Evolutionary conservation across 1,284 basidiomycete species (phyloP).

Genomic region (Earliella scabrosa): DNA sequence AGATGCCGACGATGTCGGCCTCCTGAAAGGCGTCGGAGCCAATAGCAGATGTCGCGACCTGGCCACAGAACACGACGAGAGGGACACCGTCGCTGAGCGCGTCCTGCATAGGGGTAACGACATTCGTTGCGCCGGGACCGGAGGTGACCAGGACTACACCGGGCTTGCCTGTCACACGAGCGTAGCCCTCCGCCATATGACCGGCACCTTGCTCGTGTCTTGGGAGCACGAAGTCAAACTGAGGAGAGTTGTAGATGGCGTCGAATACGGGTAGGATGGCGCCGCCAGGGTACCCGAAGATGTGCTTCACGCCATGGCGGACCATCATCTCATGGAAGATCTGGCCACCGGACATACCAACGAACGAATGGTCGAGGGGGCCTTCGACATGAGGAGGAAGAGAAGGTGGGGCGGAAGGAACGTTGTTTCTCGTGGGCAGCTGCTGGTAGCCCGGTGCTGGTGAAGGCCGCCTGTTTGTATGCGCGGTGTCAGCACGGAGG

Average conservation of each 20-base stretch:
- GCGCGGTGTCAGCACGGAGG: neutral
- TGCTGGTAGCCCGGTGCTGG: slow-evolving; percentile 73
- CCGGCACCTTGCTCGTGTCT: slow-evolving; percentile 98
- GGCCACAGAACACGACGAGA: slow-evolving; percentile 94
- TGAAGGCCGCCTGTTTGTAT: slow-evolving; percentile 57
- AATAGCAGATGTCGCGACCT: slow-evolving; percentile 98
- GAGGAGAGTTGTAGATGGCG: slow-evolving; percentile 95
- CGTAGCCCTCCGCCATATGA: slow-evolving; percentile 99
- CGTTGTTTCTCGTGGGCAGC: slow-evolving; percentile 56
- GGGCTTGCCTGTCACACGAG: slow-evolving; percentile 96
- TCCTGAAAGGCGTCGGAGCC: slow-evolving; percentile 99
- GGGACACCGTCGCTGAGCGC: slow-evolving; percentile 95
- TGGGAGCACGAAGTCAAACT: slow-evolving; percentile 96
- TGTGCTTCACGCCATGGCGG: slow-evolving; percentile 93
- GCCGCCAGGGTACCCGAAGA: slow-evolving; percentile 98
- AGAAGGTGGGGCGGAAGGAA: slow-evolving; percentile 47
- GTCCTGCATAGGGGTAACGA: slow-evolving; percentile 98
- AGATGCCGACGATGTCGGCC: slow-evolving; percentile 96
- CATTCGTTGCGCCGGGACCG: slow-evolving; percentile 97
- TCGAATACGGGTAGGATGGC: slow-evolving; percentile 99
- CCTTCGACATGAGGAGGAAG: slow-evolving; percentile 49
- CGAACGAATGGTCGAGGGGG: slow-evolving; percentile 78
- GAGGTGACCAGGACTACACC: slow-evolving; percentile 98
- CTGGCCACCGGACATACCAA: slow-evolving; percentile 94
- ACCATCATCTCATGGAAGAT: slow-evolving; percentile 99